Base-by-base conservation (phyloP, 176 grass and related monocot genomes). In the Olyra latifolia region DNA sequence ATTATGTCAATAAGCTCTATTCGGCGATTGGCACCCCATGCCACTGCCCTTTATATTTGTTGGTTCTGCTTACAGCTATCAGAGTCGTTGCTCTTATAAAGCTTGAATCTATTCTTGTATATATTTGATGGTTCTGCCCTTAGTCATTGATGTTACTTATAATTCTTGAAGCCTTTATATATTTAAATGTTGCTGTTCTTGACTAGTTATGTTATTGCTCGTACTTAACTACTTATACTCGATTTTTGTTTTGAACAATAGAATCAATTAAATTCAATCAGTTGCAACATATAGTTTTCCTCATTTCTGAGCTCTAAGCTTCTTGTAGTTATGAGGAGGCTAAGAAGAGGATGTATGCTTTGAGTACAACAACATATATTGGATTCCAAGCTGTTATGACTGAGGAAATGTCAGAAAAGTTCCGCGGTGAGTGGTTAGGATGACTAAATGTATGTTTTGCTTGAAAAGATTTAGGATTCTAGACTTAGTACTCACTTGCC, bases 391-490 rank as follows among this genome's bases (percentile, higher is more conserved):
- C 87, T 83, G 86, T 83, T 86, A 87, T 98, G 88, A 80, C 87
- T 25, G 92, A 98, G 85, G 90, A 98, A 91, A 95, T 89, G 90
- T 98, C 95, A 3, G 92, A 98, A 80, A 98, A 98, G 38, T 98
- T 98, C 20, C 86, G 70, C 2, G 92, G 95, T 98, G 59, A 79
- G 82, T 71, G 13, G 25, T n/a, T 15, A 49, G 28, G 16, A 58
- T 78, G 12, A 9, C 41, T 12, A 7, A n/a, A 20, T 52, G 13
- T 74, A 2, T 57, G 0, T 71, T 83, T 48, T 80, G n/a, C 35
- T 45, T 66, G 64, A 10, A 55, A 29, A 5, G 29, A 28, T 71
- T 29, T 62, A 58, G 1, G 32, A 38, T 52, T 56, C 30, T 49
- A 69, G n/a, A 17, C 23, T 47, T 56, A 61, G 7, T 66, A 22